Conservation (phyloP, 2,329 filamentous ascomycete genomes). For the Aspergillus cejpii region DNA sequence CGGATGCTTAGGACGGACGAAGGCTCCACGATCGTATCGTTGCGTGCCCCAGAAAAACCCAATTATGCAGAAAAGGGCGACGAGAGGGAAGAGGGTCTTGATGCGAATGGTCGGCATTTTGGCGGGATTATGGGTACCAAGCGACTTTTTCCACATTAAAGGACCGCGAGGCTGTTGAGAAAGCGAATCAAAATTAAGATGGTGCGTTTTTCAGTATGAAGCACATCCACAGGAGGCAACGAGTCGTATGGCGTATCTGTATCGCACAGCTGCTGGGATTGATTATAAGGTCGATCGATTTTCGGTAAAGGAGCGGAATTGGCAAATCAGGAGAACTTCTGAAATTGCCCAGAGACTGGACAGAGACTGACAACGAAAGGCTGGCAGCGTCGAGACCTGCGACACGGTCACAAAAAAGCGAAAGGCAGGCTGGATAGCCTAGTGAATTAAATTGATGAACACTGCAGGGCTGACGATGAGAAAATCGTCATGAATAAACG, state of each 20-base stretch:
- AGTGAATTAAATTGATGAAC: not conserved
- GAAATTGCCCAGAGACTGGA: conserved; percentile 17
- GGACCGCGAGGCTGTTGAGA: conserved; percentile 4
- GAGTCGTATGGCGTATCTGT: not conserved
- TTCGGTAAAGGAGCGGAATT: conserved; percentile 20
- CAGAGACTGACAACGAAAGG: conserved; percentile 30
- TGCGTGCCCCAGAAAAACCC: conserved; percentile 38
- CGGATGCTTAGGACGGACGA: conserved; percentile 34
- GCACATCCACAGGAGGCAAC: conserved; percentile 7
- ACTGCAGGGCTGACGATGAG: not conserved
- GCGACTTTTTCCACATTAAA: conserved; percentile 30
- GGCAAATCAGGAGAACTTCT: conserved; percentile 8
- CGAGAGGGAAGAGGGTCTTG: conserved; percentile 35
- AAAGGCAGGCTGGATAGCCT: not conserved
- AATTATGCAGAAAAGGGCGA: conserved; percentile 34
- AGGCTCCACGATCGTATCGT: conserved; percentile 34
- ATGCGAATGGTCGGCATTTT: conserved; percentile 38
- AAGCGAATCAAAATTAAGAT: conserved; percentile 7
- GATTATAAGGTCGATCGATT: not conserved
- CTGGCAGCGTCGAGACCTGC: conserved; percentile 32
- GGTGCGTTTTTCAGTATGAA: conserved; percentile 4
- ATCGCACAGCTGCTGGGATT: conserved; percentile 1
- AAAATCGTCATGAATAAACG: not conserved
- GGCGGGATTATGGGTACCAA: conserved; percentile 19
- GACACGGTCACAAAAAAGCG: conserved; percentile 22